A percentile compares a stretch with the other conserved stretches of the same genome.
Evolutionary conservation across 352 stramenopile species (phyloP).

Genomic region (Blastocystis sp.): DNA sequence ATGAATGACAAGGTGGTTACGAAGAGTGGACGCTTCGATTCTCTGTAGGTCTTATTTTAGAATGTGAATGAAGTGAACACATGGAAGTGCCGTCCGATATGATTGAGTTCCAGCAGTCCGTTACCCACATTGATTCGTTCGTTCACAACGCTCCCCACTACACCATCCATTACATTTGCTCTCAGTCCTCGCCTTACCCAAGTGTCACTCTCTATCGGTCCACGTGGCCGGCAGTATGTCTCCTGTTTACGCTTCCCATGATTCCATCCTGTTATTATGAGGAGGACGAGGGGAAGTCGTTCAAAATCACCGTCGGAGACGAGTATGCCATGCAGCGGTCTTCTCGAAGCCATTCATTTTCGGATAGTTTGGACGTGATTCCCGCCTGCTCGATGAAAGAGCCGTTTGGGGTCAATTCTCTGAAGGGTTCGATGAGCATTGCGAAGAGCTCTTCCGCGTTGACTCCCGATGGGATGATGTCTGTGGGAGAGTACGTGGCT

Average conservation of each 20-base stretch:
- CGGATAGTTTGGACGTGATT: not conserved
- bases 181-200: constrained; percentile 53
- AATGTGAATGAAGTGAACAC: not conserved
- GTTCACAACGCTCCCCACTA: constrained; percentile 18
- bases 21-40: constrained; percentile 13
- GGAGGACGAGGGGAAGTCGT: constrained; percentile 54
- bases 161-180: constrained; percentile 48
- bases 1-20: not conserved
- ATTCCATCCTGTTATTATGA: constrained; percentile 12
- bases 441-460: not conserved
- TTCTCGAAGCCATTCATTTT: not conserved
- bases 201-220: constrained; percentile 51
- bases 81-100: not conserved
- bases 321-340: constrained; percentile 9
- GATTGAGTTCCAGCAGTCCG: not conserved
- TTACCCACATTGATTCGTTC: not conserved
- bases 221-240: constrained; percentile 58
- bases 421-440: not conserved
- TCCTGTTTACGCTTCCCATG: constrained; percentile 53
- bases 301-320: constrained; percentile 44
- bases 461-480: not conserved
- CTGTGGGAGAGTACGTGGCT: not conserved
- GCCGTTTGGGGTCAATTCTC: not conserved
- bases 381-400: not conserved
- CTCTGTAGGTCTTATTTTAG: not conserved